phyloP scores from a whole-genome alignment of 768 basidiomycete species.

The Leccinum fibrillosum region DNA sequence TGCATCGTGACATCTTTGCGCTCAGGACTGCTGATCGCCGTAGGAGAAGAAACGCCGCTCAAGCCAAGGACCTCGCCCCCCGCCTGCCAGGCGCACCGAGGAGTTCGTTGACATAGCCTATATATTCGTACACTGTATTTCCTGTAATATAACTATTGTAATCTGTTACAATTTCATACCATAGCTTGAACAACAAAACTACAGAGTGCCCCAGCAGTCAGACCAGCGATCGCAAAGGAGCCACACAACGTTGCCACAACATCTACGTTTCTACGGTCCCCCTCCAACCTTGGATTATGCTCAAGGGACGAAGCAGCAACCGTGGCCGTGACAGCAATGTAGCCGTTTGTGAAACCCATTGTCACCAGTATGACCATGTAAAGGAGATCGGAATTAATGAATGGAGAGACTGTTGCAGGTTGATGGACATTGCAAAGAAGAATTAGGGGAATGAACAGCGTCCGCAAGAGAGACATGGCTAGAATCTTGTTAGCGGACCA shows the following conservation, averaged over 20 bases:
- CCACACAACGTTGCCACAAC: slow-evolving; percentile 78
- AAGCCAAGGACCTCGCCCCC: slow-evolving; percentile 68
- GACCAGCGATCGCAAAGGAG: slow-evolving; percentile 75
- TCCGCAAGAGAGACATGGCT: slow-evolving; percentile 61
- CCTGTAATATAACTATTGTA: neutral
- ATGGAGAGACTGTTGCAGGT: slow-evolving; percentile 28
- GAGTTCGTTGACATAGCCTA: neutral
- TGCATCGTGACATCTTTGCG: slow-evolving; percentile 82
- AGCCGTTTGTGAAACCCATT: slow-evolving; percentile 83
- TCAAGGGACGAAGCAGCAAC: slow-evolving; percentile 80
- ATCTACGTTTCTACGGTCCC: slow-evolving; percentile 75
- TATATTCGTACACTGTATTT: neutral
- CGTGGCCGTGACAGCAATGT: slow-evolving; percentile 72
- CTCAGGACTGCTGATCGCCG: slow-evolving; percentile 78
- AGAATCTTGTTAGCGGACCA: slow-evolving; percentile 69
- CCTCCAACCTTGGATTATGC: slow-evolving; percentile 71
- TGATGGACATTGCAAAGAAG: slow-evolving; percentile 84
- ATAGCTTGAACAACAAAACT: slow-evolving; percentile 78
- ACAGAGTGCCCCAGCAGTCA: slow-evolving; percentile 69
- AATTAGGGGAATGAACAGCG: slow-evolving; percentile 82
- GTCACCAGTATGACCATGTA: slow-evolving; percentile 71
- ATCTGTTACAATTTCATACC: slow-evolving; percentile 41
- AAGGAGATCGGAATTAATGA: slow-evolving; percentile 73
- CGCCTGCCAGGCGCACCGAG: slow-evolving; percentile 63
- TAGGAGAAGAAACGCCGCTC: slow-evolving; percentile 60